Evolutionary conservation across 805 yeast species (phyloP).

Genomic region (Yamadazyma ubonensis): DNA sequence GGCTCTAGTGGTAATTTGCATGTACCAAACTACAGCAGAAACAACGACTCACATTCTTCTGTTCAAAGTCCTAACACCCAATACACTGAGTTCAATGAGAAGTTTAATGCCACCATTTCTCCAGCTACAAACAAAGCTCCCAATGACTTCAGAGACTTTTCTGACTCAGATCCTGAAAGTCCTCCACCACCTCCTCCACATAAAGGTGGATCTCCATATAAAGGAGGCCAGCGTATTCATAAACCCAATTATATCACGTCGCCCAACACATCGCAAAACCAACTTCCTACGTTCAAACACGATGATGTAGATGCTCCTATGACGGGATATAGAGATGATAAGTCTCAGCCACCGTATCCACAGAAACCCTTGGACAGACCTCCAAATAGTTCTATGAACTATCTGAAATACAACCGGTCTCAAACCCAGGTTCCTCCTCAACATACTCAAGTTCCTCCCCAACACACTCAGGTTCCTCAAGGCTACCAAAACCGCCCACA

Average conservation of each 20-base stretch:
- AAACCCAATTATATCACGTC: constrained; percentile 34
- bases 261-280: constrained; percentile 32
- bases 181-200: constrained; percentile 27
- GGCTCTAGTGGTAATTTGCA: constrained; percentile 7
- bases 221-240: constrained; percentile 11
- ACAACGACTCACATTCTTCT: constrained; percentile 37
- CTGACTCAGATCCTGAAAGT: constrained; percentile 18
- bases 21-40: constrained; percentile 19
- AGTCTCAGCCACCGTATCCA: constrained; percentile 17
- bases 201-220: constrained; percentile 17
- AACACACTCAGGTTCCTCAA: constrained; percentile 5
- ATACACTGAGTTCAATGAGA: constrained; percentile 41
- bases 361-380: constrained; percentile 8
- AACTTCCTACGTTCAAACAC: constrained; percentile 14
- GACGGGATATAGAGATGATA: constrained; percentile 14
- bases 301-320: constrained; percentile 9
- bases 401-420: constrained; percentile 2
- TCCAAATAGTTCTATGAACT: constrained; percentile 1
- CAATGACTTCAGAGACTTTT: constrained; percentile 2
- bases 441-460: background rate
- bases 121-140: constrained; percentile 10
- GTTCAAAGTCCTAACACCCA: constrained; percentile 45
- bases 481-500: no score
- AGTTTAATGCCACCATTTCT: constrained; percentile 22
- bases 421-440: constrained; percentile 5